Evolutionary conservation across 1,284 basidiomycete species (phyloP), one percentile per base, ranked within the genome.

Genomic region (Stereum hirsutum): DNA sequence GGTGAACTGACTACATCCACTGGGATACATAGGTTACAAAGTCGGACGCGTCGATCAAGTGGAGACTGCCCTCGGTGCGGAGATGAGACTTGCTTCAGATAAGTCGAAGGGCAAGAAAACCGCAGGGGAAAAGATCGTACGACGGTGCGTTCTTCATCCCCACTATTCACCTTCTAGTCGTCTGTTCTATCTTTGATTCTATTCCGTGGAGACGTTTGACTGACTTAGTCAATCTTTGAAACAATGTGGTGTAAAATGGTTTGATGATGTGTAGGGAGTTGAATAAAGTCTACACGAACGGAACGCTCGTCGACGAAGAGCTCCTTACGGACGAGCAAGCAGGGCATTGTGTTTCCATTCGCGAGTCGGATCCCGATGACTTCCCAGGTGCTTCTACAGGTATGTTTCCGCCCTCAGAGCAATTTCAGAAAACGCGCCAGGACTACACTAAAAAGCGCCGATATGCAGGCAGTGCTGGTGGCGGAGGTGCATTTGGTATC

Each of bases 41-140:
- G 91, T 99, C 45, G 96, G 96, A 14, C 81, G 91, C 12, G 96
- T 99, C 8, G 95, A 98, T 57, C 96, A 99, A 64, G 82, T 85
- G 2, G 96, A 99, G 65, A 99, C 96, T 0, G 93, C 84, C 3
- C 72, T 88, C 12, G 85, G 84, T 4, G 84, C 84, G 6, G 85
- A 88, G 58, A 88, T 88, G 84, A 78, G 84, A 12, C 55, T 86
- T 46, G 82, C 82, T 6, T 81, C 80, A 6, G 74, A 89, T 40
- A 87, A 84, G 60, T 66, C 67, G 14, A 75, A 73, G 53, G 70
- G 72, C 1, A 81, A 79, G 55, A 56, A 57, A 51, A 65, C 72
- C 53, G 59, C 65, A 53, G 57, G 76, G 37, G 84, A 81, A 25
- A 89, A 86, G 70, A 93, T 95, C 45, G 91, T 95, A 28, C 69